Conservation (phyloP, 1,284 basidiomycete species). For the Tilletia caries region DNA sequence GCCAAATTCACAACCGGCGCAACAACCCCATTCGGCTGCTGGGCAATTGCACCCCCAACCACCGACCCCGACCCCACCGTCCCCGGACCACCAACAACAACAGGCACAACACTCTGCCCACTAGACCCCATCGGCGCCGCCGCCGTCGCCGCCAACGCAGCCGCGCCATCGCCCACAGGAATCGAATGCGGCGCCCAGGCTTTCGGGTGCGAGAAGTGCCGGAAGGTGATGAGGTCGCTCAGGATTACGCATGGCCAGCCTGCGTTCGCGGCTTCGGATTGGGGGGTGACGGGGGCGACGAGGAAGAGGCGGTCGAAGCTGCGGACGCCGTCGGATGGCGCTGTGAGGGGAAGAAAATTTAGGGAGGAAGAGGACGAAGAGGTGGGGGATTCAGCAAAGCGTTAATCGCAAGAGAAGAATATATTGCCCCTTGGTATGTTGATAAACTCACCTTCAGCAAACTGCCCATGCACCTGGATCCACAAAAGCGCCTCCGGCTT, state of each 20-base stretch:
- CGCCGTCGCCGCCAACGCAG: neutral
- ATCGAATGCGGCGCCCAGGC: conserved; percentile 59
- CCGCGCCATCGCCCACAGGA: neutral
- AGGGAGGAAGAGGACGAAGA: conserved; percentile 52
- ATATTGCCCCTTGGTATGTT: too few species aligned
- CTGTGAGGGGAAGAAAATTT: too few species aligned
- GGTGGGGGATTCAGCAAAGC: conserved; percentile 42
- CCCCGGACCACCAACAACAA: neutral
- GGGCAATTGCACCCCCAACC: neutral
- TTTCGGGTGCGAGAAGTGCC: conserved; percentile 74
- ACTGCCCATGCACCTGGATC: conserved; percentile 84
- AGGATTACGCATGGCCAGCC: conserved; percentile 89
- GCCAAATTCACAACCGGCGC: neutral
- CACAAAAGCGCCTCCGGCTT: conserved; percentile 63
- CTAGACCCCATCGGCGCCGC: conserved; percentile 59
- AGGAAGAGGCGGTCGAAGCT: conserved; percentile 93
- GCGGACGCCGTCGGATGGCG: conserved; percentile 65
- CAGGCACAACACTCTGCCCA: too few species aligned
- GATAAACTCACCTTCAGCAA: conserved; percentile 75
- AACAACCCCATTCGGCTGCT: neutral
- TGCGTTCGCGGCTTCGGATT: conserved; percentile 71
- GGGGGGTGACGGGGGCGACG: conserved; percentile 72
- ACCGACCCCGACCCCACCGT: neutral
- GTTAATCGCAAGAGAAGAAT: too few species aligned
- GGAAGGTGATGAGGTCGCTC: conserved; percentile 79